Evolutionary conservation across 495 filamentous ascomycete species (phyloP), one percentile per base, ranked within the genome.

Genomic region (Margaritispora aquatica): DNA sequence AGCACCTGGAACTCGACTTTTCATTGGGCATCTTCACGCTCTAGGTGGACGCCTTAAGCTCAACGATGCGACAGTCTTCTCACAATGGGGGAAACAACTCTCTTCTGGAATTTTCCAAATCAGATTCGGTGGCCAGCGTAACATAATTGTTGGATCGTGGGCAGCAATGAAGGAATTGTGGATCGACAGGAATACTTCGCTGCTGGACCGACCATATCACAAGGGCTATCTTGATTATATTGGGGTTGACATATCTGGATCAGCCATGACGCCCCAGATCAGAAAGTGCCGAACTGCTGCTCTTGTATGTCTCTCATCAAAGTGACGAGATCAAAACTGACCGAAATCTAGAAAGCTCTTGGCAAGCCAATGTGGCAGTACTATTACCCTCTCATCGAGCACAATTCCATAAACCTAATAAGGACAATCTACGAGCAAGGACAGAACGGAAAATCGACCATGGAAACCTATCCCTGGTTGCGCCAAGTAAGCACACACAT

Each of bases 81-180:
- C 54, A 22, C 27, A 20, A 55, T 55, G 54, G 54, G 9, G 26
- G 15, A 23, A 20, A 20, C 21, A 41, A 1, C 31, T 55, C 9
- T 55, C 54, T 15, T 26, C 20, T 20, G 54, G 38, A 27, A 41
- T 55, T 20, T 55, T 55, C n/a, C 54, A 55, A 22, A 55, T 55
- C 11, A 15, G 54, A 26, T 34, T 55, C 31, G 54, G 54, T 11
- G 38, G 54, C 31, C 20, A 55, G 26, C 27, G 54, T 2, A 34
- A 27, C 8, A 21, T 55, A 2, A 23, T 55, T 17, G 54, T 26
- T 8, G 38, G 26, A 19, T 26, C 54, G 7, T 55, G 21, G 20
- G 15, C 54, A n/a, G 38, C 24, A 2, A 46, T 55, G 11, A 55
- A 55, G 34, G 54, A 55, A 7, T 41, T 55, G 2, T 55, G 54